Conservation (phyloP, 2,329 filamentous ascomycete genomes). For the Coniochaeta pulveracea region DNA sequence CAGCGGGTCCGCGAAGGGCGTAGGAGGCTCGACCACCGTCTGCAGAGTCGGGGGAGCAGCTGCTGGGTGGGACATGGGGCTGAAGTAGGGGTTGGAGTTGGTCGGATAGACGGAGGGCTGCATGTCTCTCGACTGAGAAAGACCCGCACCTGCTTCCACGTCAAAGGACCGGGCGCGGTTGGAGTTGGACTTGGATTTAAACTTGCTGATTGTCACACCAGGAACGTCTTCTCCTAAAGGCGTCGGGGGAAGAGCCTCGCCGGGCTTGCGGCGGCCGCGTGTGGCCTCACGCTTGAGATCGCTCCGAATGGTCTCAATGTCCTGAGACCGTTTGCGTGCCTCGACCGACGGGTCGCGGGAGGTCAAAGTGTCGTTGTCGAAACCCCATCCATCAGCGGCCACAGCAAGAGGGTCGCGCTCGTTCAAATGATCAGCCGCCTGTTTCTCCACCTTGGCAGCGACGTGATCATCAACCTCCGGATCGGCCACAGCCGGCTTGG, state of each 20-base stretch:
- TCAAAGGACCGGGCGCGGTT: slow-evolving; percentile 1
- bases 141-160: slow-evolving; percentile 1
- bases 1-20: neutral
- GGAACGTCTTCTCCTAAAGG: slow-evolving; percentile 12
- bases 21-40: too few relatives aligned
- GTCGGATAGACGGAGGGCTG: slow-evolving; percentile 3
- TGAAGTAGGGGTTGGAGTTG: neutral
- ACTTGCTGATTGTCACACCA: neutral
- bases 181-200: neutral
- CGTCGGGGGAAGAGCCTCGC: slow-evolving; percentile 28
- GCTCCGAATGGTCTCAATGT: slow-evolving; percentile 25
- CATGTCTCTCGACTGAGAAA: neutral
- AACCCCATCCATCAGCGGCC: slow-evolving; percentile 26
- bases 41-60: neutral
- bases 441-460: slow-evolving; percentile 21
- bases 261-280: slow-evolving; percentile 36
- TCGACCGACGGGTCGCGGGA: slow-evolving; percentile 19
- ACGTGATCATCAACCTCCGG: slow-evolving; percentile 8
- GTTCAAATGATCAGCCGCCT: slow-evolving; percentile 34
- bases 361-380: slow-evolving; percentile 23
- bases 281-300: slow-evolving; percentile 29
- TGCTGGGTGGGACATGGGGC: neutral
- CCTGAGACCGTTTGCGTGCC: slow-evolving; percentile 22
- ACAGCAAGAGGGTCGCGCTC: slow-evolving; percentile 20
- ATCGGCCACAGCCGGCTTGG: slow-evolving; percentile 11